Percentiles rank a stretch among this genome's conserved stretches.
Evolutionary conservation across 805 yeast species (phyloP).

Genomic region (Starmerella khaoyaiensis): DNA sequence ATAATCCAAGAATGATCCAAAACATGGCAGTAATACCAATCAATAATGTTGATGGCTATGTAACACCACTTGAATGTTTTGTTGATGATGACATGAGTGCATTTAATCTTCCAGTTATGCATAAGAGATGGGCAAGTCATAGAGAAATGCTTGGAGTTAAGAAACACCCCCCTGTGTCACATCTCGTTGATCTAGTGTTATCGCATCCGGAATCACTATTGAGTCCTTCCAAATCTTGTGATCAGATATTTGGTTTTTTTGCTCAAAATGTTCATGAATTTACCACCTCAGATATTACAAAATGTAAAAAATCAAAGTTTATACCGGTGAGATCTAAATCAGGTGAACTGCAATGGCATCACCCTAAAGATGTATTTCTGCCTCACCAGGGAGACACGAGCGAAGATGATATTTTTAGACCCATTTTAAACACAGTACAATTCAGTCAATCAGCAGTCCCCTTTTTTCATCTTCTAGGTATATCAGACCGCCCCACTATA

Average conservation of each 20-base stretch:
- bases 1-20: constrained; percentile 3
- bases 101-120: constrained; percentile 27
- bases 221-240: constrained; percentile 13
- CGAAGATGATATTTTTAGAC: constrained; percentile 8
- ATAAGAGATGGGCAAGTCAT: constrained; percentile 16
- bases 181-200: constrained; percentile 18
- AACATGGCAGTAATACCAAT: constrained; percentile 20
- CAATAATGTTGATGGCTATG: constrained; percentile 2
- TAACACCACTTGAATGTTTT: constrained; percentile 22
- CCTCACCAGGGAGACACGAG: constrained; percentile 8
- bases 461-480: constrained; percentile 27
- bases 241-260: constrained; percentile 25
- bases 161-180: constrained; percentile 21
- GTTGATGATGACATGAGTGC: constrained; percentile 17
- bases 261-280: constrained; percentile 22
- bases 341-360: constrained; percentile 5
- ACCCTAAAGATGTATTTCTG: constrained; percentile 23
- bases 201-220: constrained; percentile 20
- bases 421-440: constrained; percentile 11
- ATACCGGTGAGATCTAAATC: constrained; percentile 22
- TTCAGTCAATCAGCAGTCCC: constrained; percentile 20
- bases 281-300: constrained; percentile 13
- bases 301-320: constrained; percentile 18
- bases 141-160: constrained; percentile 27
- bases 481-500: constrained; percentile 26